A percentile compares a stretch with the other conserved stretches of the same genome.
Evolutionary conservation across 225 moss, liverwort and hornwort genomes (phyloP).

Genomic region (Straminergon stramineum): DNA sequence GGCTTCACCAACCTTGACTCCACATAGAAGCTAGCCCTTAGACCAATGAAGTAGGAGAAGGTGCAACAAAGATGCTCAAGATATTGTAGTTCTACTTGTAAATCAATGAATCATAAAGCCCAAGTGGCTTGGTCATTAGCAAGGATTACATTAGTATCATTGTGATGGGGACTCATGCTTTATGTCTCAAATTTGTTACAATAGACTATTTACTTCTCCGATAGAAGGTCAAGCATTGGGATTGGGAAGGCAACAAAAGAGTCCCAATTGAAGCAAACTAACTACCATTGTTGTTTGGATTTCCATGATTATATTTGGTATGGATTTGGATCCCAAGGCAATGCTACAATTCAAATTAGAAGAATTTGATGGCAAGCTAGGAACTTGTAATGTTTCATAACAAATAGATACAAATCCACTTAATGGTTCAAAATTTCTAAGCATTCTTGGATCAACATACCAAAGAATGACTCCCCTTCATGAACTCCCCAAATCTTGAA

Average conservation of each 20-base stretch:
- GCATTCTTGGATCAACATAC: background rate
- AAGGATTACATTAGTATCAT: background rate
- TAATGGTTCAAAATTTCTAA: background rate
- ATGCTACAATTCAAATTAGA: background rate
- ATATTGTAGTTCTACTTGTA: background rate
- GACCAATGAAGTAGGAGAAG: background rate
- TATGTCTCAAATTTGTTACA: background rate
- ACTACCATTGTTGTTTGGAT: background rate
- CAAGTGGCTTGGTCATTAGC: background rate
- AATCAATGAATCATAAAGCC: background rate
- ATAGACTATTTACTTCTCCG: background rate
- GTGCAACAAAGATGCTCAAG: background rate
- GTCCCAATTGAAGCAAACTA: background rate
- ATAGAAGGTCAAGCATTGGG: background rate
- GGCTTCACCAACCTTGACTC: accelerated
- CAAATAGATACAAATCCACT: accelerated
- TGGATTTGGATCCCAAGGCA: accelerated
- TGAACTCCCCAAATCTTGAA: background rate
- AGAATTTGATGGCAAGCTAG: background rate
- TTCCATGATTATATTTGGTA: accelerated
- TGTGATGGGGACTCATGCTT: accelerated
- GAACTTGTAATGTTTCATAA: background rate
- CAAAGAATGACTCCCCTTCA: background rate
- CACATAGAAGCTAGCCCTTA: no score
- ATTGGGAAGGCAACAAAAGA: background rate